phyloP scores from a whole-genome alignment of 2,329 filamentous ascomycete species.

The Nemania sp. region DNA sequence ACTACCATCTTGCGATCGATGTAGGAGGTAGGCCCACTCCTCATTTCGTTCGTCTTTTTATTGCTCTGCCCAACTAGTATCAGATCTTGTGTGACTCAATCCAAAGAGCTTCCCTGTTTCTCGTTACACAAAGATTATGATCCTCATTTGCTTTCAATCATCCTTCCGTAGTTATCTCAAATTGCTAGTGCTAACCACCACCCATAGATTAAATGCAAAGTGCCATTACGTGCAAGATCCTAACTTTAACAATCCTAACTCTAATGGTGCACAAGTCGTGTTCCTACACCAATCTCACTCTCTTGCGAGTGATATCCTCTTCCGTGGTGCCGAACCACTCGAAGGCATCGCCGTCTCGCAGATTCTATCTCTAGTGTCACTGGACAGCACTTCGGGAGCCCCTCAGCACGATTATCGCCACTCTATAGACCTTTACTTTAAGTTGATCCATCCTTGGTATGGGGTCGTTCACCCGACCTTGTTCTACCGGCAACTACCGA shows the following conservation, averaged over 20 bases:
- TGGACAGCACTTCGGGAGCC: slow-evolving; percentile 45
- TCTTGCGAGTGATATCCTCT: slow-evolving; percentile 46
- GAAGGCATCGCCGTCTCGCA: slow-evolving; percentile 53
- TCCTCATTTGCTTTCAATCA: not conserved
- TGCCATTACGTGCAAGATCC: slow-evolving; percentile 51
- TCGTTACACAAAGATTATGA: not conserved
- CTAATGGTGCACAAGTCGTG: slow-evolving; percentile 46
- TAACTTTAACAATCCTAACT: slow-evolving; percentile 41
- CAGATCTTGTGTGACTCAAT: not conserved
- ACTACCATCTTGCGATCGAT: slow-evolving; percentile 50
- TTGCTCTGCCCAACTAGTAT: not conserved
- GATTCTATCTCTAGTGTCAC: slow-evolving; percentile 55
- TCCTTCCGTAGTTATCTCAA: not conserved
- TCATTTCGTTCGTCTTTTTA: not conserved
- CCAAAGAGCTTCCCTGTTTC: not conserved
- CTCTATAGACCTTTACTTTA: slow-evolving; percentile 55
- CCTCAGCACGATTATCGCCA: slow-evolving; percentile 54
- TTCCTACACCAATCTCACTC: slow-evolving; percentile 48
- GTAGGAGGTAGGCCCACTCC: slow-evolving; percentile 46
- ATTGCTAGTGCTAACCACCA: slow-evolving; percentile 34
- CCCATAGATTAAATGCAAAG: slow-evolving; percentile 49
- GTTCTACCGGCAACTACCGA: slow-evolving; percentile 52
- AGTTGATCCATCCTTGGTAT: slow-evolving; percentile 58
- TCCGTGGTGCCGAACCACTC: slow-evolving; percentile 49
- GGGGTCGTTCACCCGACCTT: slow-evolving; percentile 56